Base-by-base conservation (phyloP, 2,329 filamentous ascomycete genomes). In the Huntiella abstrusa region DNA sequence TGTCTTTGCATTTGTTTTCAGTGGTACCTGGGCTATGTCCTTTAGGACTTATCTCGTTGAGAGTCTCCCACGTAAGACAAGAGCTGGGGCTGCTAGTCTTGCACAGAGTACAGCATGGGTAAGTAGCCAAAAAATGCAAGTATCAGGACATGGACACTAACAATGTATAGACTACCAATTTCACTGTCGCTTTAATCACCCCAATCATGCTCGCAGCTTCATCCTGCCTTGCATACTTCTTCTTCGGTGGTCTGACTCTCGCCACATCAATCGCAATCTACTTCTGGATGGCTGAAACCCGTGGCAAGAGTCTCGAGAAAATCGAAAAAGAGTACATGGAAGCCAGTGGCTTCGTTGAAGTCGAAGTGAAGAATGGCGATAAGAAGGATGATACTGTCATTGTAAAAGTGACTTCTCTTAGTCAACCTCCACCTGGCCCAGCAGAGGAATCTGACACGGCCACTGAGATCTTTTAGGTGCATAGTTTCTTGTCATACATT, bases 11-110 rank as follows among this genome's bases (percentile, higher is more conserved):
- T 59, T 67, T 3, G 55, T 64, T 0, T 73, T 62, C 46, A 63
- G 57, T 13, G 56, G 56, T 2, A 66, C 69, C 0, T 76, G 73
- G 70, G 71, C 64, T 0, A 65, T 77, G 4, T 61, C 63, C 0
- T 61, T 73, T 41, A 65, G 68, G 37, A 67, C 74, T 0, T 76
- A 70, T 51, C 60, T 67, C 0, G 64, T 69, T 0, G 73, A 77
- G 54, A 75, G 72, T 38, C 67, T 75, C 53, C 71, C 72, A 0
- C 61, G 67, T 16, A 59, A 61, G 7, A 75, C 71, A 0, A 61
- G 73, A 2, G 71, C 69, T 2, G 68, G 66, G 11, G 71, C 71
- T 1, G 71, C 68, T 0, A 67, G 65, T 41, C 55, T 75, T 22
- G 71, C 69, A 1, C 67, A 73, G 47, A 66, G 69, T 3, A 62